Conservation (phyloP, 1,284 basidiomycete species). For the Heterobasidion occidentale region DNA sequence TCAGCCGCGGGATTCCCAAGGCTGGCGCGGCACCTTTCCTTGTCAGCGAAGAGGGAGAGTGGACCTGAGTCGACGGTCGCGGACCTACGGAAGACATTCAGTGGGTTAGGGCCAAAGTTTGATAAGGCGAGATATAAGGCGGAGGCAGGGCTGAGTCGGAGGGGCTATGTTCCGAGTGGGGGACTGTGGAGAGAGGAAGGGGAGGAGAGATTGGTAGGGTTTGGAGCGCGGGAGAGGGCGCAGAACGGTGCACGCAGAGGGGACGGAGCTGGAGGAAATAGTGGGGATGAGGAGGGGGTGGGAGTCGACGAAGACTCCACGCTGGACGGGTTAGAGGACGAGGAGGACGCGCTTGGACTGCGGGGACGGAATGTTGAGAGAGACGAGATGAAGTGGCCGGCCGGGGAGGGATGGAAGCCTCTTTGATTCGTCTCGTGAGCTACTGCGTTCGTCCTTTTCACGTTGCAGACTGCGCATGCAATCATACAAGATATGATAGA, state of each 20-base stretch:
- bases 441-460: too few species aligned
- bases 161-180: conserved; percentile 42
- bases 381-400: conserved; percentile 56
- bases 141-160: conserved; percentile 52
- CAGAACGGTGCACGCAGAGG: not conserved
- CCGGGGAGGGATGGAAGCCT: conserved; percentile 49
- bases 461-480: too few species aligned
- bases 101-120: conserved; percentile 36
- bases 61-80: conserved; percentile 19
- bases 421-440: conserved; percentile 13
- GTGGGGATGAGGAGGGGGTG: conserved; percentile 9
- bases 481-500: not conserved
- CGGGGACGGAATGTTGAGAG: conserved; percentile 20
- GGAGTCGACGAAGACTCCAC: conserved; percentile 12
- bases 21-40: conserved; percentile 29
- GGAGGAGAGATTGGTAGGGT: conserved; percentile 16
- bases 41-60: conserved; percentile 15
- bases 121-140: conserved; percentile 58
- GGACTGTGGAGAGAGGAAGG: conserved; percentile 18
- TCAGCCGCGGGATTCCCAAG: conserved; percentile 10
- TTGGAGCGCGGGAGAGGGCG: conserved; percentile 1
- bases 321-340: conserved; percentile 12
- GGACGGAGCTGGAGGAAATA: not conserved
- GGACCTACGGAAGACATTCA: conserved; percentile 39
- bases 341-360: conserved; percentile 5